Evolutionary conservation across 208 protist genomes (phyloP).

Genomic region (Trichomonas vaginalis): DNA sequence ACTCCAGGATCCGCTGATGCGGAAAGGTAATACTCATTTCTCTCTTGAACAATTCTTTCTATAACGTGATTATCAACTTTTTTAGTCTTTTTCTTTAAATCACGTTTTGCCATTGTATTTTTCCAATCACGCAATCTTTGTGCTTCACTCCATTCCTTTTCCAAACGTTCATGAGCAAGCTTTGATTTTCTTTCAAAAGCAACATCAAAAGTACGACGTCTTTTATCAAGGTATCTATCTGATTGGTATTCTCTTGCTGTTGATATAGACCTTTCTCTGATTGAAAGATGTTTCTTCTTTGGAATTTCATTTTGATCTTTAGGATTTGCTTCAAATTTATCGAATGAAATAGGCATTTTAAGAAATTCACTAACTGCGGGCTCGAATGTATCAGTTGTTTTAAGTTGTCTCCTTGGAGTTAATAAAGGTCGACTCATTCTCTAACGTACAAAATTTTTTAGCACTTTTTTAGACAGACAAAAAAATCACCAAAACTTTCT

Average conservation of each 20-base stretch:
- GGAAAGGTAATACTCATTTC: neutral
- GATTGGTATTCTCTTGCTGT: neutral
- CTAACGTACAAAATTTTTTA: neutral
- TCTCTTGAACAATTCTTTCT: neutral
- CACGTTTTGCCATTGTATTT: neutral
- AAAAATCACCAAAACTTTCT: too few species aligned
- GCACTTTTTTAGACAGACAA: too few species aligned
- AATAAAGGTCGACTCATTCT: neutral
- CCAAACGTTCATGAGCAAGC: neutral
- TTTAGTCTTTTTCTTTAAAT: neutral
- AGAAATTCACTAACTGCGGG: neutral
- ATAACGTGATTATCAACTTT: neutral
- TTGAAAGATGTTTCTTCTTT: neutral
- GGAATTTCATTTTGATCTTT: neutral
- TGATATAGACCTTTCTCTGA: neutral
- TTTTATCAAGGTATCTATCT: neutral
- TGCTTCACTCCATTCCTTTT: neutral
- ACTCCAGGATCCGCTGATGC: neutral
- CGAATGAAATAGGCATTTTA: neutral
- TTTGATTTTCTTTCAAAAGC: neutral
- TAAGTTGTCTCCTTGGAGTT: neutral
- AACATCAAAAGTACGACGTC: neutral
- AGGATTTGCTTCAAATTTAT: neutral
- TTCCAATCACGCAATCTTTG: neutral
- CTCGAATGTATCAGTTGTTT: neutral